Percentiles rank a stretch among this genome's conserved stretches.
Evolutionary conservation across 2,329 filamentous ascomycete species (phyloP).

Genomic region (Botryotinia convoluta): DNA sequence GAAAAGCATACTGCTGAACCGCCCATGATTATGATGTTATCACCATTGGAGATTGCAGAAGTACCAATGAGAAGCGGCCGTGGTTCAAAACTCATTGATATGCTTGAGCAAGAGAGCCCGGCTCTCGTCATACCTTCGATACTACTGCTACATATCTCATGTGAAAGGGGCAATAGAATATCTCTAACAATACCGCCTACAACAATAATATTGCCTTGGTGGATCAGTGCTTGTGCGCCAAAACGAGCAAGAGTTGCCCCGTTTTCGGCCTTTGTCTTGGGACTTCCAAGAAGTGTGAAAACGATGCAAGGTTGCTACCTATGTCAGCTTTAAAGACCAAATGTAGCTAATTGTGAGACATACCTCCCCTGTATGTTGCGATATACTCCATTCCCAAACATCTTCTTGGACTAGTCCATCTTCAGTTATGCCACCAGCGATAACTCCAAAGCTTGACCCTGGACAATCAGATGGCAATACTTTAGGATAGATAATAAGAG

Average conservation of each 20-base stretch:
- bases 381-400: constrained; percentile 38
- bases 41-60: constrained; percentile 49
- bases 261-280: neutral
- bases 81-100: constrained; percentile 34
- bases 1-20: constrained; percentile 89
- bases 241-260: constrained; percentile 40
- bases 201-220: constrained; percentile 38
- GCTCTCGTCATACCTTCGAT: neutral
- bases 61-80: constrained; percentile 72
- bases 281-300: neutral
- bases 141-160: constrained; percentile 47
- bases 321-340: neutral
- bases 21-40: constrained; percentile 62
- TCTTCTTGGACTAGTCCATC: constrained; percentile 14
- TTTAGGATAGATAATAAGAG: constrained; percentile 24
- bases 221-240: constrained; percentile 43
- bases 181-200: constrained; percentile 47
- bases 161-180: constrained; percentile 44
- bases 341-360: neutral
- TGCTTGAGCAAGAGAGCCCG: neutral
- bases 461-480: constrained; percentile 26
- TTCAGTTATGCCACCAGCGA: constrained; percentile 65
- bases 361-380: constrained; percentile 30
- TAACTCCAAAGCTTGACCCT: constrained; percentile 53
- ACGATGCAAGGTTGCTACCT: neutral